Base-by-base conservation (phyloP, 139 green algal genomes). In the Chlorella sp. region DNA sequence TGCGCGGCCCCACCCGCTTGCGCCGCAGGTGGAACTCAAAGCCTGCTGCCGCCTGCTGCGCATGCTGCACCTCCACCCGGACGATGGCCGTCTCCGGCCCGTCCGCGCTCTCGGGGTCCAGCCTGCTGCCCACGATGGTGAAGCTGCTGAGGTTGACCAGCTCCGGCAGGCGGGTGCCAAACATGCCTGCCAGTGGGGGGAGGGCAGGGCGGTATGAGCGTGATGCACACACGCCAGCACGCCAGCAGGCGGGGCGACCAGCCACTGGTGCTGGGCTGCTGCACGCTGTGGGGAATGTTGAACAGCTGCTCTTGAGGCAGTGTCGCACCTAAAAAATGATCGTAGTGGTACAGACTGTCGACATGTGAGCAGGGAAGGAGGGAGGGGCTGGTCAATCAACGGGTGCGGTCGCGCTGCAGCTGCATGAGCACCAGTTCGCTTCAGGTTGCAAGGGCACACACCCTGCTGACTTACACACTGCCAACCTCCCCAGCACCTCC, bases 321-420 rank as follows among this genome's bases (percentile, higher is more conserved):
- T 21, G 30, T 69, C 65, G 32, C 36, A 75, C 69, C 70, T 41
- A 78, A 20, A 25, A 78, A 97, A 69, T 97, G 94, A 82, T 97
- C 94, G 15, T 93, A 88, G 71, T 97, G 94, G 74, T 96, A 96
- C 16, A n/a, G 41, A 51, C 47, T 36, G 57, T 26, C 9, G 7
- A 51, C 9, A 9, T 9, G 44, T 51, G 44, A 51, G 44, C 44
- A 51, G 44, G 44, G 44, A 51, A 25, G 63, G 63, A 32, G 25
- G 64, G 20, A 18, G 51, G 36, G 47, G 25, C 3, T 30, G 21
- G 25, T 55, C 25, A 30, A 11, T 7, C 7, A 11, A 11, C n/a
- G n/a, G n/a, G n/a, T n/a, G n/a, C n/a, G n/a, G n/a, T n/a, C n/a
- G n/a, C n/a, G n/a, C n/a, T n/a, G n/a, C n/a, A n/a, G n/a, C n/a